Conservation (phyloP, 257 asterid genomes). For the Fraxinus americana region DNA sequence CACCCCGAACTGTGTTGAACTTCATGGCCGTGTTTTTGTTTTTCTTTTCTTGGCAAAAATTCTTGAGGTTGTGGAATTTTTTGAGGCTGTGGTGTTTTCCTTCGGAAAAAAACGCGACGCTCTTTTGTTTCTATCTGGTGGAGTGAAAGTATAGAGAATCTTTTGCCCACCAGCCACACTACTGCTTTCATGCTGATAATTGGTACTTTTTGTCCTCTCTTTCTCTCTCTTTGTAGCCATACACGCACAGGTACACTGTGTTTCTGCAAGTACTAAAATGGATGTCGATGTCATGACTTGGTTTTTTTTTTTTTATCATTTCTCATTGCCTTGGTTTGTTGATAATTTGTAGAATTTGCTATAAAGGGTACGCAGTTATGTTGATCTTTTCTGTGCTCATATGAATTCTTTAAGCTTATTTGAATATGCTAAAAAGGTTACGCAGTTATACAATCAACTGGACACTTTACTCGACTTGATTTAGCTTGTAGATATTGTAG, state of each 20-base stretch:
- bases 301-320: neutral
- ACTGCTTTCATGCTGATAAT: conserved; percentile 28
- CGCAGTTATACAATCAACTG: neutral
- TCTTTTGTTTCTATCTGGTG: conserved; percentile 9
- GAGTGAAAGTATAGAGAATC: neutral
- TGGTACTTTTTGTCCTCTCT: conserved; percentile 23
- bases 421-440: neutral
- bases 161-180: conserved; percentile 17
- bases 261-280: neutral
- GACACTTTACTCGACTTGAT: conserved; percentile 7
- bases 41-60: too few relatives aligned
- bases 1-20: conserved; percentile 1
- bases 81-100: conserved; percentile 44
- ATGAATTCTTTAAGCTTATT: conserved; percentile 16
- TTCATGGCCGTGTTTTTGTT: neutral
- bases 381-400: conserved; percentile 7
- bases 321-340: neutral
- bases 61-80: conserved; percentile 21
- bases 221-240: conserved; percentile 8
- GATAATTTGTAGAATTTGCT: neutral
- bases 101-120: conserved; percentile 28
- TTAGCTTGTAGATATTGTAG: conserved; percentile 9
- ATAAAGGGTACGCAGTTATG: neutral
- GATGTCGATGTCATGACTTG: neutral
- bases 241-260: neutral